phyloP scores from a whole-genome alignment of 176 grass and related monocot species.

The Oryza meridionalis region DNA sequence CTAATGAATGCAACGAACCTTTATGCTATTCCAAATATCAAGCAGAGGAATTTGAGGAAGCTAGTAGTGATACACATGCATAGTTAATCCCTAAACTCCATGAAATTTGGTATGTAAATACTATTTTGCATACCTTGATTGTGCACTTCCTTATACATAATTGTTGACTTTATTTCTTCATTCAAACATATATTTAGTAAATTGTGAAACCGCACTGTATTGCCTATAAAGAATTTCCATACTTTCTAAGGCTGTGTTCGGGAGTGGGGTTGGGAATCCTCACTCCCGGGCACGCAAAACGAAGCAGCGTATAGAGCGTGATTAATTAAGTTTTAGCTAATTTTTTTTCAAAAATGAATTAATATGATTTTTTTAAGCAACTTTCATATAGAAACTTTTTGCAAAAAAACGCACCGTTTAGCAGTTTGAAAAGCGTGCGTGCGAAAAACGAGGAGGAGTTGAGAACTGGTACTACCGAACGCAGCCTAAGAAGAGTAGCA shows the following conservation, averaged over 20 bases:
- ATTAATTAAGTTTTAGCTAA: no score
- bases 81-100: background rate
- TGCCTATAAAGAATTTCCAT: background rate
- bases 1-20: background rate
- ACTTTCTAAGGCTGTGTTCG: background rate
- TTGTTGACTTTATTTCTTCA: background rate
- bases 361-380: no score
- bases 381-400: no score
- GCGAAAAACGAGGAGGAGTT: no score
- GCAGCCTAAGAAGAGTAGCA: background rate
- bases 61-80: background rate
- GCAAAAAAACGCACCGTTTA: no score
- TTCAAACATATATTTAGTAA: background rate
- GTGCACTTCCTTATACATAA: background rate
- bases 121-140: background rate
- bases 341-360: no score
- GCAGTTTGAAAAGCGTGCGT: no score
- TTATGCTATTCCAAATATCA: slow-evolving; percentile 2
- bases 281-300: no score
- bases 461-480: no score
- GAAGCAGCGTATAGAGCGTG: no score
- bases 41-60: background rate
- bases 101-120: background rate
- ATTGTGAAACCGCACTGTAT: background rate
- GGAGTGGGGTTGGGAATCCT: no score